These are phyloP conservation scores for Eutrema yunnanense DNA, from an alignment of 345 rosid species.

Conservation along the genomic window DNA sequence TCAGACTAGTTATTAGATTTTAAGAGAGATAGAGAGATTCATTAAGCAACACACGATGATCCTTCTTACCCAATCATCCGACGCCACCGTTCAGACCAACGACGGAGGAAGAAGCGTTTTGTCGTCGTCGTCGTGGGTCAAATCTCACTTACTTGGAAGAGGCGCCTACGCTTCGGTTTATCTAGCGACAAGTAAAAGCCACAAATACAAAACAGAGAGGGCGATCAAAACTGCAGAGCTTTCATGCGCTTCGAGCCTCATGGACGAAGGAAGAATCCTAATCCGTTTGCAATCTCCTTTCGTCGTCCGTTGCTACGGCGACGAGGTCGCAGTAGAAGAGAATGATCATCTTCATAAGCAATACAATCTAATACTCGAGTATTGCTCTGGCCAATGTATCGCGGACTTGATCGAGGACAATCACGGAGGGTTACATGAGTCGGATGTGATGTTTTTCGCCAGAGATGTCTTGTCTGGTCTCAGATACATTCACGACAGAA, in stretches of 20 bases:
- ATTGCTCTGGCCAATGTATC: background rate
- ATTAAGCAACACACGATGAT: too few relatives aligned
- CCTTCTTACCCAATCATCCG: too few relatives aligned
- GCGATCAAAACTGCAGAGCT: conserved; percentile 10
- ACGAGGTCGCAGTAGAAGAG: background rate
- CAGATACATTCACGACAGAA: background rate
- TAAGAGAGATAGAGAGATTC: too few relatives aligned
- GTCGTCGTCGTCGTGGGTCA: conserved; percentile 7
- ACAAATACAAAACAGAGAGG: background rate
- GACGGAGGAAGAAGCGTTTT: background rate
- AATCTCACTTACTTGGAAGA: background rate
- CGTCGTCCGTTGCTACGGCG: background rate
- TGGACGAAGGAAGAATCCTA: background rate
- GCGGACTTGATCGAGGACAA: background rate
- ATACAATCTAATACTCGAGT: conserved; percentile 17
- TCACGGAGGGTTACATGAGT: background rate
- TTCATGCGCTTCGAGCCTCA: background rate
- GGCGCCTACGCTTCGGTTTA: conserved; percentile 12
- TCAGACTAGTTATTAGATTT: too few relatives aligned
- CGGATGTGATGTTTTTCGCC: background rate
- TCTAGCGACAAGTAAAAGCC: background rate
- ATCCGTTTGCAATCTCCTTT: background rate
- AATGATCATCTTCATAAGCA: background rate
- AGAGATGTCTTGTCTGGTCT: conserved; percentile 11
- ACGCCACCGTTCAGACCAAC: background rate